A percentile compares a stretch with the other conserved stretches of the same genome.
Conservation (phyloP, 2,329 filamentous ascomycete species). For the Colletotrichum viniferum region DNA sequence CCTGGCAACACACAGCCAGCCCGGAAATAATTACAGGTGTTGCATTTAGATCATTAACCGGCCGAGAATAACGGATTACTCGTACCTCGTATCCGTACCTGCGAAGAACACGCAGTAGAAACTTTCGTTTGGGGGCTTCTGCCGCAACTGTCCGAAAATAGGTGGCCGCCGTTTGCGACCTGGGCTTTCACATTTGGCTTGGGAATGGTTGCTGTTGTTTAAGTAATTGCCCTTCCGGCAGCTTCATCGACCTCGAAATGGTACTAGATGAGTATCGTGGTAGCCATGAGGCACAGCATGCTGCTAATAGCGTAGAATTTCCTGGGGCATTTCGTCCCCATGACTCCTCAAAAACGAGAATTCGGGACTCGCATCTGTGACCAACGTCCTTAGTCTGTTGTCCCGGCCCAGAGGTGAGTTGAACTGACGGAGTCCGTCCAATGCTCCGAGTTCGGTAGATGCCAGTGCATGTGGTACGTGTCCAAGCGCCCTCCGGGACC, state of each 20-base stretch:
- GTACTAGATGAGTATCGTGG: no score
- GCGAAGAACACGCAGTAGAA: not conserved
- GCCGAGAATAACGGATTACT: not conserved
- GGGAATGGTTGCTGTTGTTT: not conserved
- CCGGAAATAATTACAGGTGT: not conserved
- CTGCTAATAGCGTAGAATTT: not conserved
- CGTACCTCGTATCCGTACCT: not conserved
- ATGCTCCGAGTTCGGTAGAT: not conserved
- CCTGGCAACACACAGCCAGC: not conserved
- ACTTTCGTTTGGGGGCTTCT: not conserved
- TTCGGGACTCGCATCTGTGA: not conserved
- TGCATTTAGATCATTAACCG: not conserved
- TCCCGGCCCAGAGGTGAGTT: not conserved
- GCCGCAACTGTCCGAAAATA: not conserved
- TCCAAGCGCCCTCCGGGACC: not conserved
- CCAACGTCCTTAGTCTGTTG: not conserved
- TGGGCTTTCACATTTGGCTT: no score
- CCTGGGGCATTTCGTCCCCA: fast-evolving
- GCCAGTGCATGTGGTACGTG: not conserved
- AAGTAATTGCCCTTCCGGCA: not conserved
- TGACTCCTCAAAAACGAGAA: not conserved
- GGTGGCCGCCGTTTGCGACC: no score
- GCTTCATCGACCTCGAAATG: not conserved
- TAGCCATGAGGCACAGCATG: not conserved
- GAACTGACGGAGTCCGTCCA: not conserved